Percentiles rank a stretch among this genome's conserved stretches.
Conservation (phyloP, 176 grass and related monocot genomes). For the Stipa capillata region DNA sequence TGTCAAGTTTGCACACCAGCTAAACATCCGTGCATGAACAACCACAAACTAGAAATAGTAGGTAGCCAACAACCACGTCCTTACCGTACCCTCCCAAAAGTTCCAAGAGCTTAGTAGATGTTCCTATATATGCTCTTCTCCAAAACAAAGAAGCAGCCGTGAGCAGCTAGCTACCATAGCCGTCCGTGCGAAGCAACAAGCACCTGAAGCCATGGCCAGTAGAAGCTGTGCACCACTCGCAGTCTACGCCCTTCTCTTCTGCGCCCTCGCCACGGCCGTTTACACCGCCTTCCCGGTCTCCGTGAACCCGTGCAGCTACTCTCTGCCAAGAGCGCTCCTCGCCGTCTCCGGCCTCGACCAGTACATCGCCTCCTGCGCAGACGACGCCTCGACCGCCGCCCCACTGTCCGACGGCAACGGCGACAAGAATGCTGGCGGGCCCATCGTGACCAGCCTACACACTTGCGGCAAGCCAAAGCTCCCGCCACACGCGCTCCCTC, state of each 20-base stretch:
- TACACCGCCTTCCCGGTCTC: neutral
- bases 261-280: neutral
- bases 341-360: constrained; percentile 6
- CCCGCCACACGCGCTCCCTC: neutral
- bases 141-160: neutral
- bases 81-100: no score
- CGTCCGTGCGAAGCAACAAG: neutral
- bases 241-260: neutral
- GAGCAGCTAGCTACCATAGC: neutral
- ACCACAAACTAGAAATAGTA: no score
- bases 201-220: neutral
- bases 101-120: neutral
- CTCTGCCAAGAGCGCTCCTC: constrained; percentile 1
- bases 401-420: neutral
- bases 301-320: neutral
- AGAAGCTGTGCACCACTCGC: neutral
- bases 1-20: no score
- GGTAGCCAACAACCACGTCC: neutral
- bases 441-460: constrained; percentile 5
- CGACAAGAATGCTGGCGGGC: neutral
- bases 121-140: neutral
- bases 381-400: neutral
- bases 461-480: neutral
- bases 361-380: constrained; percentile 5
- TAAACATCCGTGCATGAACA: no score